Percentiles rank a stretch among this genome's conserved stretches.
These are phyloP conservation scores for Phoma sp. DNA, from an alignment of 2,329 filamentous ascomycete species.

Conservation along the genomic window DNA sequence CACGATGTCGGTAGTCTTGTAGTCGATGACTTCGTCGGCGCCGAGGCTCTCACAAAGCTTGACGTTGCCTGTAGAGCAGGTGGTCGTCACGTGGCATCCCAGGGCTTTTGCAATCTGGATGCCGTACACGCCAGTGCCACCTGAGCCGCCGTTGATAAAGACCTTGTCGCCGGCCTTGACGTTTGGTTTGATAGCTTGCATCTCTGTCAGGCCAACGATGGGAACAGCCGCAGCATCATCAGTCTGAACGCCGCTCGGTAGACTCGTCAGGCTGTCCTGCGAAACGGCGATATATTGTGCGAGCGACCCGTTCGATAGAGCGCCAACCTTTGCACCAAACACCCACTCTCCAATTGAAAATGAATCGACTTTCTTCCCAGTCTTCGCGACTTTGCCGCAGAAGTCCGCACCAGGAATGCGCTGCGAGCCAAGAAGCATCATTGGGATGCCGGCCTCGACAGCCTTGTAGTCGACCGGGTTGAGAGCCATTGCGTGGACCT, in stretches of 20 bases:
- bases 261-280: constrained; percentile 21
- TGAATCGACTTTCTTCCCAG: constrained; percentile 30
- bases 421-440: constrained; percentile 46
- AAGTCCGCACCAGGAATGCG: constrained; percentile 58
- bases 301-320: constrained; percentile 44
- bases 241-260: constrained; percentile 36
- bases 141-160: constrained; percentile 70
- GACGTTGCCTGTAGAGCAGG: constrained; percentile 65
- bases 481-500: constrained; percentile 60
- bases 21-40: constrained; percentile 69
- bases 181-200: constrained; percentile 46
- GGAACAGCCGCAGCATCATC: constrained; percentile 48
- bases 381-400: constrained; percentile 56
- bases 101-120: constrained; percentile 69
- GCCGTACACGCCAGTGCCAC: constrained; percentile 65
- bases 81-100: constrained; percentile 65
- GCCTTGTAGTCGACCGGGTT: constrained; percentile 72
- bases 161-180: constrained; percentile 58
- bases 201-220: constrained; percentile 49
- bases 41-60: constrained; percentile 65
- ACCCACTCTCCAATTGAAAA: constrained; percentile 49
- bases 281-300: constrained; percentile 47
- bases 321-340: constrained; percentile 46
- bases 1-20: constrained; percentile 59
- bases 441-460: constrained; percentile 55